Conservation (phyloP, 352 stramenopile species). For the Phytophthora niederhauseri region DNA sequence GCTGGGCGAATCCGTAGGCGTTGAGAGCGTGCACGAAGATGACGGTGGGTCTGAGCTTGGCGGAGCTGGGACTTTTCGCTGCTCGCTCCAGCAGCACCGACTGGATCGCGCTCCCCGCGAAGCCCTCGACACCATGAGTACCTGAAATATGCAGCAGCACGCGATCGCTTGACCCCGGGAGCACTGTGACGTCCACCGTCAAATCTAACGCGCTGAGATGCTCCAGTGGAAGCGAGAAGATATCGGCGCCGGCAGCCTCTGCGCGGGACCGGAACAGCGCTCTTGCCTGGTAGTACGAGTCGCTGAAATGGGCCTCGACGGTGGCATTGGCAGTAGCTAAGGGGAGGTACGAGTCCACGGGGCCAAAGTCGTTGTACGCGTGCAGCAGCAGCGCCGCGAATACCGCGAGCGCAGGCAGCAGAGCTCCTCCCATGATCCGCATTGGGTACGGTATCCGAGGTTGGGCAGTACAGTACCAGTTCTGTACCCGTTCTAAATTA, state of each 20-base stretch:
- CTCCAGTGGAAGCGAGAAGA: slow-evolving; percentile 59
- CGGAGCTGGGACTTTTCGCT: slow-evolving; percentile 2
- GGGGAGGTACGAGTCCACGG: slow-evolving; percentile 46
- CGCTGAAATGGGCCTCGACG: slow-evolving; percentile 54
- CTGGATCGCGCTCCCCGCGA: slow-evolving; percentile 86
- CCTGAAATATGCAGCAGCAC: slow-evolving; percentile 82
- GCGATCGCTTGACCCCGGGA: slow-evolving; percentile 48
- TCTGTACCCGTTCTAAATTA: background rate
- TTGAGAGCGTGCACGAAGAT: slow-evolving; percentile 95
- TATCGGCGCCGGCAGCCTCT: slow-evolving; percentile 33
- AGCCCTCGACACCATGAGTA: slow-evolving; percentile 85
- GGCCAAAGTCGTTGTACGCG: slow-evolving; percentile 54
- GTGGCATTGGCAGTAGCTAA: slow-evolving; percentile 25
- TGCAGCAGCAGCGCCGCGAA: slow-evolving; percentile 46
- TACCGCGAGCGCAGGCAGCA: slow-evolving; percentile 18
- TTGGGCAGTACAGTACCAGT: background rate
- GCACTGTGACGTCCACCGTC: slow-evolving; percentile 69
- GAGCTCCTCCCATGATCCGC: slow-evolving; percentile 6
- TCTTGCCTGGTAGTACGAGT: slow-evolving; percentile 71
- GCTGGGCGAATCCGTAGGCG: slow-evolving; percentile 89
- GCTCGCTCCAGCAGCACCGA: slow-evolving; percentile 48
- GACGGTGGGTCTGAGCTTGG: slow-evolving; percentile 61
- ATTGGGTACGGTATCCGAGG: too few relatives aligned
- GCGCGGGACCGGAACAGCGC: slow-evolving; percentile 60
- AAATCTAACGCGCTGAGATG: slow-evolving; percentile 54